Conservation (phyloP, 208 protist species). For the Leptomonas pyrrhocoris region DNA sequence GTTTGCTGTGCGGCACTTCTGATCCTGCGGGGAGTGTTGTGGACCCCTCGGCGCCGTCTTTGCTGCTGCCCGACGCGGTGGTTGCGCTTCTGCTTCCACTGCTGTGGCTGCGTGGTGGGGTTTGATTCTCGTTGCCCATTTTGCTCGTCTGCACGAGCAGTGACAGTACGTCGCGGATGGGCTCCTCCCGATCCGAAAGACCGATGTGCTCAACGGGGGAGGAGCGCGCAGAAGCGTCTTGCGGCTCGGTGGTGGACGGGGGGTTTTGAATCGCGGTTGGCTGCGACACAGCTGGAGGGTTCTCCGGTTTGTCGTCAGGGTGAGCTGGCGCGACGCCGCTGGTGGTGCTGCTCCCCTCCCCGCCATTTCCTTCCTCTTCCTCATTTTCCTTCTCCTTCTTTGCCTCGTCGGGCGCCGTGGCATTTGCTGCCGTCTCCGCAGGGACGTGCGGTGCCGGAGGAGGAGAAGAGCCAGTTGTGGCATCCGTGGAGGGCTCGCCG, state of each 20-base stretch:
- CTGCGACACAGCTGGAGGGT: not conserved
- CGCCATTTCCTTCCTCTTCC: not conserved
- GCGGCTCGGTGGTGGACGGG: not conserved
- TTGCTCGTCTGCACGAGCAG: not conserved
- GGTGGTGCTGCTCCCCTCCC: not conserved
- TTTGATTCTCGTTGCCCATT: not conserved
- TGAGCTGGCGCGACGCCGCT: not conserved
- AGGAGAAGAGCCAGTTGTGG: not conserved
- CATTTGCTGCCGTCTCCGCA: not conserved
- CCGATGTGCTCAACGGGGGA: not conserved
- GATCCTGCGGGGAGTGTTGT: slow-evolving; percentile 6
- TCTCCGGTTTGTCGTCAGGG: not conserved
- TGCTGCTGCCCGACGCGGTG: not conserved
- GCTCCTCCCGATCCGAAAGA: not conserved
- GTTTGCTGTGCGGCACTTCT: slow-evolving; percentile 3
- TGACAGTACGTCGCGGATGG: not conserved
- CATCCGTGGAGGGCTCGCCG: not conserved
- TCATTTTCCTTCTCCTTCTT: not conserved
- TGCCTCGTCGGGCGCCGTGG: not conserved
- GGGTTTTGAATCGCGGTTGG: not conserved
- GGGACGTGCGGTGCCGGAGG: not conserved
- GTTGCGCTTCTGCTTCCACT: not conserved
- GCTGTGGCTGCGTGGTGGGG: not conserved
- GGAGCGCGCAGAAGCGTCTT: not conserved
- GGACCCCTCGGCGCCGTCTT: slow-evolving; percentile 1